These are phyloP conservation scores for Monilinia vaccinii-corymbosi DNA, from an alignment of 2,329 filamentous ascomycete genomes.

Conservation along the genomic window DNA sequence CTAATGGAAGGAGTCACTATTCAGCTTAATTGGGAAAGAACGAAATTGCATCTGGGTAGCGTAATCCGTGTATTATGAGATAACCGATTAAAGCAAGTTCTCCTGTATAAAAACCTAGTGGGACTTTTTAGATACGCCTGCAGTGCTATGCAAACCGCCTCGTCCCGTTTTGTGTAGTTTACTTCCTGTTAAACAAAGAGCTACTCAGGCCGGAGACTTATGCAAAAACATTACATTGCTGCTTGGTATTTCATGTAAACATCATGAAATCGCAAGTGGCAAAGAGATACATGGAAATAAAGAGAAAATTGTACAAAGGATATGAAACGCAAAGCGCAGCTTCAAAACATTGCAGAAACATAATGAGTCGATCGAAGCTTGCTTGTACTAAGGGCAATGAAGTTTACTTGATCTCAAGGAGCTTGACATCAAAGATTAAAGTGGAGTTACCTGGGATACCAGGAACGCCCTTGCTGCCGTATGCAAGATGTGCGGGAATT, in stretches of 20 bases:
- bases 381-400: neutral
- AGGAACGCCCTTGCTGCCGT: conserved; percentile 73
- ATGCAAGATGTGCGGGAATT: conserved; percentile 79
- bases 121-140: conserved; percentile 28
- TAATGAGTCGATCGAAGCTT: neutral
- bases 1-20: neutral
- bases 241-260: neutral
- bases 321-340: conserved; percentile 16
- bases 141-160: conserved; percentile 28
- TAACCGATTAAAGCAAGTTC: conserved; percentile 4
- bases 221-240: conserved; percentile 22
- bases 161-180: conserved; percentile 27
- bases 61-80: conserved; percentile 13
- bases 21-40: neutral
- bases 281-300: conserved; percentile 14
- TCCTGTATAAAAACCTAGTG: conserved; percentile 13
- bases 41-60: neutral
- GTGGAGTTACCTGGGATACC: conserved; percentile 89
- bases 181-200: conserved; percentile 23
- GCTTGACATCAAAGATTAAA: conserved; percentile 84
- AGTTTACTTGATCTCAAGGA: conserved; percentile 70
- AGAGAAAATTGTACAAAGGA: conserved; percentile 26
- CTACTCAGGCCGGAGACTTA: conserved; percentile 28
- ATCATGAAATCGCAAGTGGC: conserved; percentile 6
- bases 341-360: conserved; percentile 14